A percentile compares a stretch with the other conserved stretches of the same genome.
phyloP scores from a whole-genome alignment of 768 basidiomycete genomes.

The Heimioporus sp. region DNA sequence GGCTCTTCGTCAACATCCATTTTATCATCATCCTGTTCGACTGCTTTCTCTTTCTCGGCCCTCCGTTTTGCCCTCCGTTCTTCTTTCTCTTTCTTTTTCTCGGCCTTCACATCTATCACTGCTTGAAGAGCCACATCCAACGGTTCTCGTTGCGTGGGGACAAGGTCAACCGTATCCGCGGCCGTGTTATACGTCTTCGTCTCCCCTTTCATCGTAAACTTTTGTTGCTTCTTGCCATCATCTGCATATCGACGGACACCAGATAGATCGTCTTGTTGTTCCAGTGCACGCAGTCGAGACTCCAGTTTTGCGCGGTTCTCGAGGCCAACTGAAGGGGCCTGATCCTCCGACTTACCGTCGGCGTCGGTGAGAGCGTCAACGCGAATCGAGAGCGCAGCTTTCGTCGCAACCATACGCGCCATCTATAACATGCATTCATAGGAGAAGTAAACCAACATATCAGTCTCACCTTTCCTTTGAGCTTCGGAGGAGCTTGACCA shows the following conservation, averaged over 20 bases:
- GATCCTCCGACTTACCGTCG: slow-evolving; percentile 82
- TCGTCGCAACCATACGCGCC: slow-evolving; percentile 99
- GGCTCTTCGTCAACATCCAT: slow-evolving; percentile 47
- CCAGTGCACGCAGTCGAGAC: slow-evolving; percentile 85
- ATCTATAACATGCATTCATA: slow-evolving; percentile 49
- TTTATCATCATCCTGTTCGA: slow-evolving; percentile 32
- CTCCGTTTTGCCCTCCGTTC: slow-evolving; percentile 70
- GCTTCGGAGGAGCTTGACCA: slow-evolving; percentile 95
- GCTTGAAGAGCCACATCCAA: slow-evolving; percentile 71
- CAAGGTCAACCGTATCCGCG: slow-evolving; percentile 78
- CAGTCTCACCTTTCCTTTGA: slow-evolving; percentile 85
- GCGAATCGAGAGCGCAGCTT: slow-evolving; percentile 95
- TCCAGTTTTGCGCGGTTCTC: slow-evolving; percentile 96
- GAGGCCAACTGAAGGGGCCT: slow-evolving; percentile 84
- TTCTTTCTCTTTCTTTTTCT: slow-evolving; percentile 81
- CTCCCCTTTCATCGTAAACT: slow-evolving; percentile 80
- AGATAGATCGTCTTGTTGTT: slow-evolving; percentile 74
- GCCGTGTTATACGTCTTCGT: slow-evolving; percentile 82
- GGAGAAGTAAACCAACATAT: neutral
- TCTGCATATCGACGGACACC: slow-evolving; percentile 67
- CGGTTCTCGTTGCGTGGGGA: slow-evolving; percentile 86
- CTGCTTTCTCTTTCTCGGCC: slow-evolving; percentile 49
- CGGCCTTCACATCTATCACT: slow-evolving; percentile 81
- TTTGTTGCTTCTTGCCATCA: slow-evolving; percentile 65
- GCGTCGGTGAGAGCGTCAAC: slow-evolving; percentile 94